Evolutionary conservation across 2,329 filamentous ascomycete genomes (phyloP), one percentile per base, ranked within the genome.

Genomic region (Phoma sp.): DNA sequence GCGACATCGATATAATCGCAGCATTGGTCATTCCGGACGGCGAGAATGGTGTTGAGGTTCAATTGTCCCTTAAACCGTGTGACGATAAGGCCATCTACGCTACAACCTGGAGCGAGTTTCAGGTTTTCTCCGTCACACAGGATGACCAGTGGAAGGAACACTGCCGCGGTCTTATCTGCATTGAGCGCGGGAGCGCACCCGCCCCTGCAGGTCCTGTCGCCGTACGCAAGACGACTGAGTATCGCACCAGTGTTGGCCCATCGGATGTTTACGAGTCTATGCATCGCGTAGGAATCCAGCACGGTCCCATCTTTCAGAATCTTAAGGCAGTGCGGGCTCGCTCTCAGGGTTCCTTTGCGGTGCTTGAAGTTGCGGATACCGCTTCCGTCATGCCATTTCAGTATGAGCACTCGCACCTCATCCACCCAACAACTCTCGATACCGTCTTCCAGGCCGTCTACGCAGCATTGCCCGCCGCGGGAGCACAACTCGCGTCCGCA

Each of bases 11-110:
- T 17, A 59, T 67, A 6, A 53, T 55, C 3, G 39, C 55, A 10
- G 61, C 64, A 2, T 47, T 66, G 4, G 59, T 69, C 1, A 60
- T 73, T 3, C 63, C 69, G 1, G 68, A 72, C 1, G 49, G 52
- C 4, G 46, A 62, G 5, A 63, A 64, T n/a, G 70, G 68, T 1
- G 40, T 71, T 4, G 68, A 71, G 43, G 55, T 63, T 24, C 53
- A 40, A 6, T 49, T 66, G 2, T 65, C 49, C 6, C 45, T 70
- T 7, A 39, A 46, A 1, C 55, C 33, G 40, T 64, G 62, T 45
- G 41, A n/a, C 39, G 51, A 43, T 3, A 37, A 19, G 10, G 32
- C 27, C 6, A 52, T 63, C 33, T 39, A 33, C 21, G 50, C 46
- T 24, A 35, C 44, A 38, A 7, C 4, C n/a, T 61, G 62, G 62